These are phyloP conservation scores for Colletotrichum sp. DNA, from an alignment of 2,329 filamentous ascomycete species.

Conservation along the genomic window DNA sequence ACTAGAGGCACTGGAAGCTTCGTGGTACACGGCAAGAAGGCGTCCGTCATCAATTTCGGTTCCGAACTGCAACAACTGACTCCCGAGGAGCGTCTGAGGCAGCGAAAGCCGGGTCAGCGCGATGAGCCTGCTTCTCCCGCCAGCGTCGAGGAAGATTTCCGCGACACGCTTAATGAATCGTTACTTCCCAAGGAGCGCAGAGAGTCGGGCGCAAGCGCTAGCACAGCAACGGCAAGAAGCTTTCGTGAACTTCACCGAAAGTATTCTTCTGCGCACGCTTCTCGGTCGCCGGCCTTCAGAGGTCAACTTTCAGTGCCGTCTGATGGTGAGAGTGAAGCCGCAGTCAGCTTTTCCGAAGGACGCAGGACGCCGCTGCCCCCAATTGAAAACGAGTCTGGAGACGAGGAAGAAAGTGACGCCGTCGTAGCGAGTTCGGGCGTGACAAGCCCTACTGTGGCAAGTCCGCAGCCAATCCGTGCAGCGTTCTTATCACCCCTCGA, in stretches of 20 bases:
- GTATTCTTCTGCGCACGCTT: slow-evolving; percentile 58
- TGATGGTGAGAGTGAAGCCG: slow-evolving; percentile 65
- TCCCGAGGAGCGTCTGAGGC: slow-evolving; percentile 72
- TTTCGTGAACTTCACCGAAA: slow-evolving; percentile 67
- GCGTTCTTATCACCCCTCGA: background rate
- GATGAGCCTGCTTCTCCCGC: slow-evolving; percentile 43
- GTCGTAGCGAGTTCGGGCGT: background rate
- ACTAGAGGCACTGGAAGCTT: slow-evolving; percentile 85
- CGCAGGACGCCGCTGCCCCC: slow-evolving; percentile 59
- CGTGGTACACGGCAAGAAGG: slow-evolving; percentile 97
- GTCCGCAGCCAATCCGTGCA: background rate
- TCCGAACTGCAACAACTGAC: slow-evolving; percentile 84
- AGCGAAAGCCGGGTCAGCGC: slow-evolving; percentile 59
- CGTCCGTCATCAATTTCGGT: slow-evolving; percentile 95
- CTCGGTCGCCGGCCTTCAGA: slow-evolving; percentile 43
- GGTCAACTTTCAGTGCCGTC: slow-evolving; percentile 52
- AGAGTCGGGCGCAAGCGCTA: slow-evolving; percentile 67
- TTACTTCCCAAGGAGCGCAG: slow-evolving; percentile 55
- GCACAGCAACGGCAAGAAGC: slow-evolving; percentile 70
- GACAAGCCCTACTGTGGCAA: background rate
- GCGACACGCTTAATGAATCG: slow-evolving; percentile 52
- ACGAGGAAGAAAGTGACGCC: slow-evolving; percentile 13
- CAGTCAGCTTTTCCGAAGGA: slow-evolving; percentile 65
- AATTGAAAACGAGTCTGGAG: slow-evolving; percentile 45
- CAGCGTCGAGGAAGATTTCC: slow-evolving; percentile 46